A percentile compares a stretch with the other conserved stretches of the same genome.
phyloP scores from a whole-genome alignment of 208 protist species.

The Naegleria lovaniensis region DNA sequence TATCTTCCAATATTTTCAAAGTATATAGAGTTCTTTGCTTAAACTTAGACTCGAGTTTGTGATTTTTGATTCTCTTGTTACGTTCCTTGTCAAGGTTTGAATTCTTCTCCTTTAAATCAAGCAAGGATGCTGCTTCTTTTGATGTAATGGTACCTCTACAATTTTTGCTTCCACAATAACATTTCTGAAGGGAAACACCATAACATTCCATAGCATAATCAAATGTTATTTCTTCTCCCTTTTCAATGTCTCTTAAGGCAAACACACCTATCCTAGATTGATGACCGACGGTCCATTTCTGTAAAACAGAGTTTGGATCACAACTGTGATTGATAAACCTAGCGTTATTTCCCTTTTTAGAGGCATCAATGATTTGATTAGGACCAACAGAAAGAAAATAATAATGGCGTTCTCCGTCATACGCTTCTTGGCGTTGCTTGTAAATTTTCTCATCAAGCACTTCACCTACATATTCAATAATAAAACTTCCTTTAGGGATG shows the following conservation, averaged over 20 bases:
- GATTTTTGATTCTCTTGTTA: not conserved
- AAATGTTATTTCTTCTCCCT: conserved; percentile 8
- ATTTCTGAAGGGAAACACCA: not conserved
- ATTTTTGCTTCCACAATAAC: not conserved
- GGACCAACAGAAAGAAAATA: not conserved
- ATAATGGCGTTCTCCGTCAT: conserved; percentile 15
- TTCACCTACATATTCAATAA: conserved; percentile 28
- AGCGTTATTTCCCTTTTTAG: not conserved
- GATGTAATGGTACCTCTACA: not conserved
- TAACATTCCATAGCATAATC: conserved; percentile 20
- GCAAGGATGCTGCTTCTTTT: not conserved
- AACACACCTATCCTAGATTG: conserved; percentile 15
- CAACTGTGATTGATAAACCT: conserved; percentile 18
- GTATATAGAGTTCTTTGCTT: not conserved
- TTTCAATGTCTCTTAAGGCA: conserved; percentile 7
- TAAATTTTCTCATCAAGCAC: not conserved
- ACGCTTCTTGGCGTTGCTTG: not conserved
- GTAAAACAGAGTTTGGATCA: conserved; percentile 9
- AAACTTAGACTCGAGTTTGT: not conserved
- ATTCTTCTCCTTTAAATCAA: not conserved
- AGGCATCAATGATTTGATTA: conserved; percentile 15
- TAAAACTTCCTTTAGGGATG: not conserved
- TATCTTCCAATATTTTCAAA: not conserved
- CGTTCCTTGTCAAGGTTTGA: not conserved
- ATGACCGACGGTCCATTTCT: conserved; percentile 17